These are phyloP conservation scores for Lyophyllum semitale DNA, from an alignment of 768 basidiomycete genomes.

Conservation along the genomic window DNA sequence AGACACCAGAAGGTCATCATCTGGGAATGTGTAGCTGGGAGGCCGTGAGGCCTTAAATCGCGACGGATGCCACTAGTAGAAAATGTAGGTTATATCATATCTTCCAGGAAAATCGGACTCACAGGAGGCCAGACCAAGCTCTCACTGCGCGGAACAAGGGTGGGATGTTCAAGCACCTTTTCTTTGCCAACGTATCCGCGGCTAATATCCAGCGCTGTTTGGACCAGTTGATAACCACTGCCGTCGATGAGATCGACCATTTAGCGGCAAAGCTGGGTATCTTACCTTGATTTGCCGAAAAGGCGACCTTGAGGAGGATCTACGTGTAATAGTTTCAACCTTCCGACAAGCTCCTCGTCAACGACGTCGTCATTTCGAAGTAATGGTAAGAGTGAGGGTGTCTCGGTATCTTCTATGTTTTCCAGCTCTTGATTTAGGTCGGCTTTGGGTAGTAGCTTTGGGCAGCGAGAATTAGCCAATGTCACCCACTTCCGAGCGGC, in stretches of 20 bases:
- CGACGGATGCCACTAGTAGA: constrained; percentile 32
- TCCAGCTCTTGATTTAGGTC: constrained; percentile 66
- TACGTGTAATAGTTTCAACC: constrained; percentile 36
- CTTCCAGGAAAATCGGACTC: background rate
- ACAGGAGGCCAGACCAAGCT: constrained; percentile 42
- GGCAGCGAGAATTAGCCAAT: constrained; percentile 18
- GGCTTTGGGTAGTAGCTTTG: constrained; percentile 55
- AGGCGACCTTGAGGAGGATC: constrained; percentile 43
- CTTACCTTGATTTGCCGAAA: constrained; percentile 49
- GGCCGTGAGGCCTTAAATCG: constrained; percentile 23
- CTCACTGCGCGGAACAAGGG: constrained; percentile 41
- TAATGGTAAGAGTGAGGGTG: constrained; percentile 35
- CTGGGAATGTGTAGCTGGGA: constrained; percentile 47
- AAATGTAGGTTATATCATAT: background rate
- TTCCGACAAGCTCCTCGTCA: constrained; percentile 27
- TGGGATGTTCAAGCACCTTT: too few species aligned
- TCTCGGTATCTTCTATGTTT: constrained; percentile 36
- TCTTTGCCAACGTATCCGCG: too few species aligned
- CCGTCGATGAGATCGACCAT: background rate
- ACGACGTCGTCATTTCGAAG: constrained; percentile 36
- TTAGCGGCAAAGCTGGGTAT: background rate
- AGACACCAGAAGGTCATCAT: constrained; percentile 47
- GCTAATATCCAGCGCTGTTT: constrained; percentile 59
- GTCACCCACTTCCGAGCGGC: background rate
- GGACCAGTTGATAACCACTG: constrained; percentile 53